A percentile compares a stretch with the other conserved stretches of the same genome.
Conservation (phyloP, 371 early-diverging fungal species). For the Mucor velutinosus region DNA sequence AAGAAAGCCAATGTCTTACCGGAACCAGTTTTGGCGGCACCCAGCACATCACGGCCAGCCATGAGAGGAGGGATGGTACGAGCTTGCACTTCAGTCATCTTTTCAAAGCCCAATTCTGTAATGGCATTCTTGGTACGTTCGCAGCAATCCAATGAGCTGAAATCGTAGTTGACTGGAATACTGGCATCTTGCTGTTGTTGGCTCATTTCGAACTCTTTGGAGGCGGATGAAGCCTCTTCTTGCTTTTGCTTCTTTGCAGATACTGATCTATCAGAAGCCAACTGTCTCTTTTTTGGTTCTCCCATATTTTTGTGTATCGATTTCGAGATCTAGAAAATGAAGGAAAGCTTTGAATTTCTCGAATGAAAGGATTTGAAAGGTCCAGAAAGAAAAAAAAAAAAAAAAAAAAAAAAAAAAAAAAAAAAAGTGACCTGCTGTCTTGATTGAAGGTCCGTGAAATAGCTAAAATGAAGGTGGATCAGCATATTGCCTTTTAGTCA, state of each 20-base stretch:
- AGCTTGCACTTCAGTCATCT: constrained; percentile 98
- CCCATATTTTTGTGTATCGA: constrained; percentile 7
- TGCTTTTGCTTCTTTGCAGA: constrained; percentile 25
- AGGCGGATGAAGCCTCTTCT: background rate
- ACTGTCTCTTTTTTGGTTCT: constrained; percentile 27
- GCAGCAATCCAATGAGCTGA: constrained; percentile 65
- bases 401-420: background rate
- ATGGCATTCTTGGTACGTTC: constrained; percentile 83
- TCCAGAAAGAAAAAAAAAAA: background rate
- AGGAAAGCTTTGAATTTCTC: background rate
- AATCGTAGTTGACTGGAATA: constrained; percentile 43
- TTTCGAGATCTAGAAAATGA: background rate
- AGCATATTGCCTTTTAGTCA: background rate
- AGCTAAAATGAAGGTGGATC: background rate
- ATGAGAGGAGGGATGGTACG: constrained; percentile 92
- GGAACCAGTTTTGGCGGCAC: constrained; percentile 98
- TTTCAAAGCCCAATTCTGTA: constrained; percentile 88
- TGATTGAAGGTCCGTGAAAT: background rate
- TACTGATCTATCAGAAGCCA: constrained; percentile 27
- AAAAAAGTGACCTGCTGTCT: constrained; percentile 1
- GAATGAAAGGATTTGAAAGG: background rate
- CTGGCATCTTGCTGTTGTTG: constrained; percentile 60
- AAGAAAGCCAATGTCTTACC: constrained; percentile 99
- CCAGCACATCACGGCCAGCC: constrained; percentile 97
- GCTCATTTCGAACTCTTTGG: constrained; percentile 15